Percentiles rank a stretch among this genome's conserved stretches.
phyloP scores from a whole-genome alignment of 768 basidiomycete genomes.

The Lyophyllum shimeji region DNA sequence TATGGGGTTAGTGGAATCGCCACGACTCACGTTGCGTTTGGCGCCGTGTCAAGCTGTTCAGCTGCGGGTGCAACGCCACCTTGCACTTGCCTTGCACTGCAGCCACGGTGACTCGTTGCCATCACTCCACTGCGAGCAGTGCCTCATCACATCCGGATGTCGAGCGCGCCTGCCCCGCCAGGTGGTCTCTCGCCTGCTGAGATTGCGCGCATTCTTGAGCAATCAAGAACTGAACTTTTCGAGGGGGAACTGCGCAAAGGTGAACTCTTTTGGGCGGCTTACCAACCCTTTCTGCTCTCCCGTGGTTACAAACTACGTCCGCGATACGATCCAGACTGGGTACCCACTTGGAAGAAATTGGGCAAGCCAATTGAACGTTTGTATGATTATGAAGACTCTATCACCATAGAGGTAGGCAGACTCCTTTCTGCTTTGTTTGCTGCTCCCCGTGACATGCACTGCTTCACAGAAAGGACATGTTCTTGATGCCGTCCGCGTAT shows the following conservation, averaged over 20 bases:
- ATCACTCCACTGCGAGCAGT: too few relatives aligned
- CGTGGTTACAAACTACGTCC: not conserved
- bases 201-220: not conserved
- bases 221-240: not conserved
- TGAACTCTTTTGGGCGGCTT: not conserved
- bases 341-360: not conserved
- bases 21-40: too few relatives aligned
- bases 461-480: not conserved
- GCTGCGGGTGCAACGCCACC: too few relatives aligned
- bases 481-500: not conserved
- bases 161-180: not conserved
- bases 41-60: too few relatives aligned
- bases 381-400: not conserved
- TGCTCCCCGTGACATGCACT: not conserved
- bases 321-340: not conserved
- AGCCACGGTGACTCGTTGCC: too few relatives aligned
- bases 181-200: not conserved
- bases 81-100: too few relatives aligned
- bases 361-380: not conserved
- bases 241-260: not conserved
- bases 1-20: too few relatives aligned
- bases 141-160: not conserved
- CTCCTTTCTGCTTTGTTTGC: not conserved
- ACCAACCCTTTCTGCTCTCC: not conserved
- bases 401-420: not conserved